Base-by-base conservation (phyloP, 2,329 filamentous ascomycete species). In the Penicillium sp. region DNA sequence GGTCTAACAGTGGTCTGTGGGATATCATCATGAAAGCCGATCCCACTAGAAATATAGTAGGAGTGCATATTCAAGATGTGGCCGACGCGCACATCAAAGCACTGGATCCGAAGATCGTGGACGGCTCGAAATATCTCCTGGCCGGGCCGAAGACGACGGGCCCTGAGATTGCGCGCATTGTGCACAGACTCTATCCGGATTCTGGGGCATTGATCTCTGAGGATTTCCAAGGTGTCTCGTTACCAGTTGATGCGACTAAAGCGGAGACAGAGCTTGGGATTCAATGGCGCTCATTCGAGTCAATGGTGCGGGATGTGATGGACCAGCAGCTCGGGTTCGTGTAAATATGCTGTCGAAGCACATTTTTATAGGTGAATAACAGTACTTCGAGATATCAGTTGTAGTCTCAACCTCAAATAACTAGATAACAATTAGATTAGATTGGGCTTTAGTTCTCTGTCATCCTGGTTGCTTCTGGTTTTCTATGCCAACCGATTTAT, bases 31-130 rank as follows among this genome's bases (percentile, higher is more conserved):
- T 62, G 61, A 47, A 44, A 10, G 63, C 59, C 2, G 25, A 36
- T 6, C 59, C 58, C 1, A 6, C 23, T n/a, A 23, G 17, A 3
- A 39, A 7, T 1, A 35, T 58, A 1, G 57, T 51, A 0, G 62
- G 51, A 5, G 68, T 70, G 12, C 68, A 71, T 58, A 38, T 70
- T 17, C 50, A 58, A 13, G 68, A 71, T 58, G 65, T 70, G 6
- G 68, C 63, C 6, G 66, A 68, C 9, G 68, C 66, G 1, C 68
- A 71, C 47, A 29, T 71, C 43, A 66, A 56, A 39, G 63, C 65
- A 0, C 38, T 71, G 8, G 47, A 64, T 35, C 53, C 58, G 6
- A 59, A 47, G 4, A 55, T 70, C 8, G 6, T 39, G 15, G 58
- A 66, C 41, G 65, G 65, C 5, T 61, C 66, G 27, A 66, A 58